These are phyloP conservation scores for Flaveria linearis DNA, from an alignment of 129 eudicot genomes.

Conservation along the genomic window DNA sequence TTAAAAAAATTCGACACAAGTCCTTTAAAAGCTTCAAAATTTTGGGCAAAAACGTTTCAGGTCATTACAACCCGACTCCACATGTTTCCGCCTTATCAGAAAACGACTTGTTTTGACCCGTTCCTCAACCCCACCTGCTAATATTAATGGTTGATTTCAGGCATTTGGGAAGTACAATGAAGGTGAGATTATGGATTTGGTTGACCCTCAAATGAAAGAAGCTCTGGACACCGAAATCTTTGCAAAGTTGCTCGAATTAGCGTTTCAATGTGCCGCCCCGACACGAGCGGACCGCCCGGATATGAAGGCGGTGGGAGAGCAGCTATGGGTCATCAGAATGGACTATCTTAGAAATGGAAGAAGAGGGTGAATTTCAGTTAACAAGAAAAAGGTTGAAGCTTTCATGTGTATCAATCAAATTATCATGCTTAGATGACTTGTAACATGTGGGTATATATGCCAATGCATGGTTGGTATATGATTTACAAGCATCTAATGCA, in stretches of 20 bases:
- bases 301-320: constrained; percentile 85
- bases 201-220: constrained; percentile 75
- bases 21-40: neutral
- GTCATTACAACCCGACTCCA: neutral
- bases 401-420: constrained; percentile 8
- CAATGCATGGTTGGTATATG: constrained; percentile 26
- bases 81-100: neutral
- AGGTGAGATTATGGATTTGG: constrained; percentile 56
- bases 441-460: constrained; percentile 23
- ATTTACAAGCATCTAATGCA: constrained; percentile 32
- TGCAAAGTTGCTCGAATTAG: constrained; percentile 65
- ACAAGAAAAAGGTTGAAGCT: constrained; percentile 26
- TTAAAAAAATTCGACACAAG: neutral
- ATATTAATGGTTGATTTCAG: constrained; percentile 40
- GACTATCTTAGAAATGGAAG: constrained; percentile 59
- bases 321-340: constrained; percentile 79
- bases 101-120: neutral
- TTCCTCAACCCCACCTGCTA: neutral
- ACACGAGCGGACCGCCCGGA: constrained; percentile 82
- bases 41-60: neutral
- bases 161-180: constrained; percentile 73
- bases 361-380: constrained; percentile 26
- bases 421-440: constrained; percentile 37
- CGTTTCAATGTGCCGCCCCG: constrained; percentile 86
- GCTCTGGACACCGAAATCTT: constrained; percentile 50